Conservation (phyloP, 176 grass and related monocot genomes). For the Coix lacrymajobi region DNA sequence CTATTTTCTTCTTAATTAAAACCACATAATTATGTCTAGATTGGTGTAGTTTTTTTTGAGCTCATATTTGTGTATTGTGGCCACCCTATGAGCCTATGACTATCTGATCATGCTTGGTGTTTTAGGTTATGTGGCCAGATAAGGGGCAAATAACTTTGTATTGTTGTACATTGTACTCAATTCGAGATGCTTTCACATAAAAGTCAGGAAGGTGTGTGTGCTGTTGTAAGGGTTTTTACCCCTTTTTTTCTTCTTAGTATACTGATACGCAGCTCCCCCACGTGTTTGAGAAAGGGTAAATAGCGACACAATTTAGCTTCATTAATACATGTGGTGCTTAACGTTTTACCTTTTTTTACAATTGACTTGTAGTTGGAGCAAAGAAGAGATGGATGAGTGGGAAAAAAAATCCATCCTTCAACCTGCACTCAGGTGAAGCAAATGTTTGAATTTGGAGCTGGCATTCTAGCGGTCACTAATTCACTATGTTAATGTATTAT, state of each 20-base stretch:
- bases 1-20: too few species aligned
- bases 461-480: neutral
- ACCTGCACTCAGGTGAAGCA: neutral
- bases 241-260: too few species aligned
- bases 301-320: neutral
- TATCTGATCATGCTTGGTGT: conserved; percentile 1
- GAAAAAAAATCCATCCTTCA: neutral
- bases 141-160: neutral
- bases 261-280: neutral
- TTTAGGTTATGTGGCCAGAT: neutral
- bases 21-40: neutral
- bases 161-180: neutral
- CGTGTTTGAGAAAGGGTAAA: neutral
- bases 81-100: neutral
- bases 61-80: too few species aligned
- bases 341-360: neutral
- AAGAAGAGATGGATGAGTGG: neutral
- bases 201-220: neutral
- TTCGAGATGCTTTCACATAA: neutral
- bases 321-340: neutral
- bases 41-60: too few species aligned
- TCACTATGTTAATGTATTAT: neutral
- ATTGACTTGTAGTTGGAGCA: neutral
- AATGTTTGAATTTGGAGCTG: neutral
- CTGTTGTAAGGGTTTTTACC: too few species aligned